These are phyloP conservation scores for Pythium inflatum DNA, from an alignment of 352 stramenopile genomes.

Conservation along the genomic window DNA sequence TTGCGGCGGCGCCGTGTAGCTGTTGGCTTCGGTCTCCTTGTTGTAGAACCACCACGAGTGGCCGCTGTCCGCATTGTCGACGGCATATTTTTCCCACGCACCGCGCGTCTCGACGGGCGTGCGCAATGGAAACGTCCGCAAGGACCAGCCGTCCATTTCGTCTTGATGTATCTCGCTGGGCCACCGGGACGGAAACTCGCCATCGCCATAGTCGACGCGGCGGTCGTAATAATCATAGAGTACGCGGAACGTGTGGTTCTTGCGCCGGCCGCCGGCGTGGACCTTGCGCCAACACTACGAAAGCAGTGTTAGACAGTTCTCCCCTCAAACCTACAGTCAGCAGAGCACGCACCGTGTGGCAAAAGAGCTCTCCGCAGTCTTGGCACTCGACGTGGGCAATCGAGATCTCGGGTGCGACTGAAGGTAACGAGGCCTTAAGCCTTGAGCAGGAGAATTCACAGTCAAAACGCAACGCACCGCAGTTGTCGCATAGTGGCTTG, in stretches of 20 bases:
- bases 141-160: conserved; percentile 79
- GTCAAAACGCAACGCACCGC: conserved; percentile 42
- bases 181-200: conserved; percentile 91
- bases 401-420: conserved; percentile 23
- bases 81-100: conserved; percentile 67
- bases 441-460: background rate
- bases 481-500: conserved; percentile 90
- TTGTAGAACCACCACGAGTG: conserved; percentile 74
- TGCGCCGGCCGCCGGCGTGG: conserved; percentile 81
- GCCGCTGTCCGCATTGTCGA: conserved; percentile 33
- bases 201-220: conserved; percentile 91
- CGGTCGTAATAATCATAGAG: conserved; percentile 92
- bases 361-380: conserved; percentile 91
- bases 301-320: background rate
- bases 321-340: background rate
- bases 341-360: conserved; percentile 50
- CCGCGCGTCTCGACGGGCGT: conserved; percentile 47
- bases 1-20: conserved; percentile 44
- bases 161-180: conserved; percentile 90
- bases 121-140: conserved; percentile 60
- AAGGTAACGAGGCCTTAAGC: too few relatives aligned
- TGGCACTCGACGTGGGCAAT: conserved; percentile 85
- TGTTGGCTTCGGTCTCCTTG: conserved; percentile 57
- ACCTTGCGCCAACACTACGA: conserved; percentile 86
- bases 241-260: conserved; percentile 81